Evolutionary conservation across 164 flowering plant genomes (phyloP), one percentile per base, ranked within the genome.

Genomic region (Protea cynaroides): DNA sequence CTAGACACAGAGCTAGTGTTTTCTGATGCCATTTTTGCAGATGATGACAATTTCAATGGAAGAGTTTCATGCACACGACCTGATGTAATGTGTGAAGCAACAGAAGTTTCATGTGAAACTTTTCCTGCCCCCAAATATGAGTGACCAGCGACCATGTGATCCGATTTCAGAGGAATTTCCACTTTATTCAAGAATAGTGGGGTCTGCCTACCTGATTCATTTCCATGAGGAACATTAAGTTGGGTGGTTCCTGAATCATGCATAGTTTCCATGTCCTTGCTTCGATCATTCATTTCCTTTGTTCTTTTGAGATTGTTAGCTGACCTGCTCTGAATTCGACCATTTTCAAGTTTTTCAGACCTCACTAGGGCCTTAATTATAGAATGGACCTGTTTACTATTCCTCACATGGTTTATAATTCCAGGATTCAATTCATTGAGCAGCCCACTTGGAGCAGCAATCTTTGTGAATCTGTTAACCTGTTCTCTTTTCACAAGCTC

Each of bases 361-460:
- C 72, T 89, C 49, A 85, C 90, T 10, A 95, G 63, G 44, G 92
- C 83, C 76, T 92, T 84, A 52, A 95, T 88, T 50, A 95, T 95
- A 56, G 99, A 95, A 70, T 82, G 97, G 59, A 92, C 99, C 73
- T 95, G 97, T 65, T 88, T 95, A 53, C 89, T 86, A 62, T 92
- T 95, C 65, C 99, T 82, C 24, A 92, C 97, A 79, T 90, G 94
- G 72, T 86, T 89, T 69, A 95, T 92, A 49, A 95, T 95, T 58
- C 97, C 97, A 7, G 96, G 97, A 67, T 92, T 95, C 71, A 92
- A 69, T 38, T 78, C 94, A 62, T 82, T 82, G 46, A 90, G 91
- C 77, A 92, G 74, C 34, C 97, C 97, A 76, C 92, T 89, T 8
- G 99, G 99, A 66, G 96, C 96, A 59, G 99, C 97, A 58, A 91